Conservation (phyloP, 169 alveolate genomes). For the Eimeria sp. region DNA sequence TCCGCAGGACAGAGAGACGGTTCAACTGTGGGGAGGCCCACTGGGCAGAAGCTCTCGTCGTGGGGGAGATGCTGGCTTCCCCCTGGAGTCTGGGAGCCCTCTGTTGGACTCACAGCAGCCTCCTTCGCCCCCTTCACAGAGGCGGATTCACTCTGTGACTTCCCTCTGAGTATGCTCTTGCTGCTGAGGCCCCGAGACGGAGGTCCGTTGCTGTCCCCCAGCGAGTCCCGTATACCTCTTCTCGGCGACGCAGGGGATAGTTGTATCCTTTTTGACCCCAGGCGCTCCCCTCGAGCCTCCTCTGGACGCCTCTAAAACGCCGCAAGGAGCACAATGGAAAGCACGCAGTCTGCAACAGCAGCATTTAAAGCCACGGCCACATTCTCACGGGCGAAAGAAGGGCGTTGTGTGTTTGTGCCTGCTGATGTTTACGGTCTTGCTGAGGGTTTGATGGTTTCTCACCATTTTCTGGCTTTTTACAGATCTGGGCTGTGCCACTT, state of each 20-base stretch:
- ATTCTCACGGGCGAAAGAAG: neutral
- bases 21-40: neutral
- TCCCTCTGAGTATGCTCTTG: constrained; percentile 6
- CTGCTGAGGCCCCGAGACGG: constrained; percentile 20
- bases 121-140: neutral
- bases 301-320: constrained; percentile 11
- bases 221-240: neutral
- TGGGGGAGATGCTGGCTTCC: neutral
- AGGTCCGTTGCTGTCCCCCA: neutral
- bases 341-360: neutral
- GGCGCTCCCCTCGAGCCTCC: constrained; percentile 4
- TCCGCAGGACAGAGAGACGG: neutral
- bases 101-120: neutral
- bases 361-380: neutral
- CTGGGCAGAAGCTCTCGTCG: neutral
- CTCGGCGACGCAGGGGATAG: neutral
- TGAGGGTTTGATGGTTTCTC: neutral
- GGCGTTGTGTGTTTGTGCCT: neutral
- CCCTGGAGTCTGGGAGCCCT: neutral
- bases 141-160: neutral
- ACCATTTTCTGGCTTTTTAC: neutral
- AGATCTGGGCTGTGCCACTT: neutral
- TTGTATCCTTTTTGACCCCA: neutral
- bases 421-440: neutral
- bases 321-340: neutral